phyloP scores from a whole-genome alignment of 805 yeast genomes.

The Alloascoidea hylecoeti region DNA sequence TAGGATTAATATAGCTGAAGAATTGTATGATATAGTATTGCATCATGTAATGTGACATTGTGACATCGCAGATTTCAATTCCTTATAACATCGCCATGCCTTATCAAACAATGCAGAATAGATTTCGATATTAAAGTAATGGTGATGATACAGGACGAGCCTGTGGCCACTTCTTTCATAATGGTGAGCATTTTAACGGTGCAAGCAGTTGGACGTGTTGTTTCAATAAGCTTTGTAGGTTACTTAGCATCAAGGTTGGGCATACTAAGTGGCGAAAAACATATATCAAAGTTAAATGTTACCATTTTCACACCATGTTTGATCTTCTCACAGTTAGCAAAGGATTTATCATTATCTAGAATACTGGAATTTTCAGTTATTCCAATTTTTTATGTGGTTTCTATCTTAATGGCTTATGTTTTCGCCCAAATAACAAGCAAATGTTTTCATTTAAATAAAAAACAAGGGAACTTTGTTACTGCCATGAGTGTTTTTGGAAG shows the following conservation, averaged over 20 bases:
- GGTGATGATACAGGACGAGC: too few species aligned
- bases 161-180: too few species aligned
- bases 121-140: too few species aligned
- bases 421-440: constrained; percentile 37
- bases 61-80: too few species aligned
- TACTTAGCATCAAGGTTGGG: constrained; percentile 37
- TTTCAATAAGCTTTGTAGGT: constrained; percentile 45
- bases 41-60: too few species aligned
- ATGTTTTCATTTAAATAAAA: constrained; percentile 36
- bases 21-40: too few species aligned
- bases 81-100: too few species aligned
- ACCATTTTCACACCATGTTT: constrained; percentile 49
- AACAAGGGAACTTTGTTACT: constrained; percentile 65
- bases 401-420: constrained; percentile 45
- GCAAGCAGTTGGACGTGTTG: constrained; percentile 69
- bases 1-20: too few species aligned
- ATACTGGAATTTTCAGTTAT: constrained; percentile 54
- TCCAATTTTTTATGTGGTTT: constrained; percentile 52
- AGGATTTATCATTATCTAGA: constrained; percentile 41
- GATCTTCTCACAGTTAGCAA: constrained; percentile 36
- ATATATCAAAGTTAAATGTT: constrained; percentile 35
- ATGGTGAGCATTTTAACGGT: constrained; percentile 45
- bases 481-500: constrained; percentile 64
- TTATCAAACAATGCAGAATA: too few species aligned
- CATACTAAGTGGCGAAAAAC: constrained; percentile 27